Base-by-base conservation (phyloP, 2,329 filamentous ascomycete species). In the Ascochyta lentis region DNA sequence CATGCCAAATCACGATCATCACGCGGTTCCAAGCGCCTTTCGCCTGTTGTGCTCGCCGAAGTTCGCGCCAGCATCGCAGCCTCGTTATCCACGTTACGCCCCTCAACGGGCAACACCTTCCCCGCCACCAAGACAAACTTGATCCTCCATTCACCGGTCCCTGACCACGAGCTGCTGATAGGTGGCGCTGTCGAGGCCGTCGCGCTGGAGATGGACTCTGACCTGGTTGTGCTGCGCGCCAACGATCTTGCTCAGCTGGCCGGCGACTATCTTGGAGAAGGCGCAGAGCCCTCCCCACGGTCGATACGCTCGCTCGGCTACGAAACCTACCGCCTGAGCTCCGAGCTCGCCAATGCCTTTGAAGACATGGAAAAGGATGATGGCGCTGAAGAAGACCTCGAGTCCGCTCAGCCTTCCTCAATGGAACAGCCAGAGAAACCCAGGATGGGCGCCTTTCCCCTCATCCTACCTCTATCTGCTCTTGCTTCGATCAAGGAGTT, bases 191-290 rank as follows among this genome's bases (percentile, higher is more conserved):
- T 93, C 2, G 81, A 85, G 56, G 81, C 85, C 46, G 77, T 89
- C 39, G 89, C 89, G 0, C 77, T 78, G 12, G 81, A 86, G 31
- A 77, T 89, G 6, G 78, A 77, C 6, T 88, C 90, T 3, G 86
- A 94, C 61, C 68, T 94, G 3, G 77, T 95, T 29, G 82, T 84
- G 19, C 70, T 96, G 10, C 84, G 88, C 67, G 86, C 90, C 1
- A 84, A 87, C 59, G 88, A 89, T 66, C 77, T 96, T 49, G 89
- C 89, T 3, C 82, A 88, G 45, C 78, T 95, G 24, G 81, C 88
- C 0, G 89, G 88, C 3, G 81, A 85, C 39, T 91, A 92, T 65
- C 75, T 93, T 9, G 89, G 88, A 4, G 86, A 90, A 66, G 81
- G 83, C 57, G 58, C 77, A n/a, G 78, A 61, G 77, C 84, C 41